Percentiles rank a stretch among this genome's conserved stretches.
Conservation (phyloP, 306 rosid species). For the Prunus salicina region DNA sequence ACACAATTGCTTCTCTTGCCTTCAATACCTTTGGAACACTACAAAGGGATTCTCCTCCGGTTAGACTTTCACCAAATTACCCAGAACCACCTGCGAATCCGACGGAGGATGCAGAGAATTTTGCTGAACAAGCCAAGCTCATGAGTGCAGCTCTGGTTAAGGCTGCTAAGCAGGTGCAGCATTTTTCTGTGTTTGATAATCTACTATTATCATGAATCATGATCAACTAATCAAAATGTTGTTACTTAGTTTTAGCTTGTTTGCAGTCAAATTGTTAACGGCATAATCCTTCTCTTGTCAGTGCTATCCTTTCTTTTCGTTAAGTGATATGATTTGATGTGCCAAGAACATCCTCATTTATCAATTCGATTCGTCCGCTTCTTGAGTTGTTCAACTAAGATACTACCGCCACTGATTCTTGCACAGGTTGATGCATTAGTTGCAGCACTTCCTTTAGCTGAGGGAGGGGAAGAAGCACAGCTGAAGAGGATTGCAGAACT, state of each 20-base stretch:
- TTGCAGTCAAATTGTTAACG: background rate
- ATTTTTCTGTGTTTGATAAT: background rate
- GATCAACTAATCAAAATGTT: background rate
- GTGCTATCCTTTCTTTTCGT: background rate
- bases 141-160: conserved; percentile 72
- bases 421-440: conserved; percentile 80
- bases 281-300: background rate
- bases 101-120: conserved; percentile 49
- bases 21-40: conserved; percentile 77
- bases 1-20: conserved; percentile 60
- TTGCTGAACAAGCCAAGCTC: conserved; percentile 71
- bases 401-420: conserved; percentile 10
- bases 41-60: conserved; percentile 95
- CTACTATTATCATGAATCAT: background rate
- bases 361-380: background rate
- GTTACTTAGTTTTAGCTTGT: background rate
- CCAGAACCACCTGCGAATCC: conserved; percentile 76
- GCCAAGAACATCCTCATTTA: background rate
- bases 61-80: conserved; percentile 63
- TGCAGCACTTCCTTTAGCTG: conserved; percentile 71
- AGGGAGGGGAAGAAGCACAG: conserved; percentile 79
- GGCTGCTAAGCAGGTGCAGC: conserved; percentile 80
- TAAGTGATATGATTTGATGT: background rate
- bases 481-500: conserved; percentile 75
- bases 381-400: conserved; percentile 12